These are phyloP conservation scores for Kalmusia sp. DNA, from an alignment of 2,329 filamentous ascomycete species.

Conservation along the genomic window DNA sequence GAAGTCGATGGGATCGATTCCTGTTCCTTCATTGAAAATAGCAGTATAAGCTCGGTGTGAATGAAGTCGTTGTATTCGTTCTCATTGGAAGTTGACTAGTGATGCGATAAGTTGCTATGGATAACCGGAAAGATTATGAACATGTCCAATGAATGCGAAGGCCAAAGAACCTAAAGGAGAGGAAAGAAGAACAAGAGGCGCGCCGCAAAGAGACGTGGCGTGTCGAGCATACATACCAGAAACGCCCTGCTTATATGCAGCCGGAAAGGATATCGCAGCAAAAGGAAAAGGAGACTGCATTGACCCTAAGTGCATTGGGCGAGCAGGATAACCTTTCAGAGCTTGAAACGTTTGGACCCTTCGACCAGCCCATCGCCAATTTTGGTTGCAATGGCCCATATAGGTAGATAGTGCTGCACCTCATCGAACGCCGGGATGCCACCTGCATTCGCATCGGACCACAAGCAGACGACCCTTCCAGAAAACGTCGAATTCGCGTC, in stretches of 20 bases:
- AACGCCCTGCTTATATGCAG: slow-evolving; percentile 41
- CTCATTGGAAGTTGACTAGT: slow-evolving; percentile 30
- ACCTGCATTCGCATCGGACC: slow-evolving; percentile 83
- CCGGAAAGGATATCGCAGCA: slow-evolving; percentile 40
- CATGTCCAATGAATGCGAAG: slow-evolving; percentile 12
- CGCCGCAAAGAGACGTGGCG: slow-evolving; percentile 30
- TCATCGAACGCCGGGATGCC: slow-evolving; percentile 86
- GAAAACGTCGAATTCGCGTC: slow-evolving; percentile 41
- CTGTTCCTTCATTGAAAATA: neutral
- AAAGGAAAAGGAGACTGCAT: slow-evolving; percentile 36
- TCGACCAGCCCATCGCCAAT: slow-evolving; percentile 80
- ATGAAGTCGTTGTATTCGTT: slow-evolving; percentile 24
- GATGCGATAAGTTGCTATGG: slow-evolving; percentile 23
- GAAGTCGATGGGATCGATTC: neutral
- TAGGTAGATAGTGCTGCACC: slow-evolving; percentile 74
- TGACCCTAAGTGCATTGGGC: slow-evolving; percentile 30
- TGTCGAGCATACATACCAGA: slow-evolving; percentile 29
- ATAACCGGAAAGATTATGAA: slow-evolving; percentile 11
- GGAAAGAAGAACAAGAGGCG: slow-evolving; percentile 10
- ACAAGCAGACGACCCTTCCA: slow-evolving; percentile 78
- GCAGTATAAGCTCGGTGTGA: neutral
- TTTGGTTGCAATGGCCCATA: slow-evolving; percentile 82
- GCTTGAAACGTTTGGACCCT: slow-evolving; percentile 71
- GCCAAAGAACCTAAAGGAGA: slow-evolving; percentile 2
- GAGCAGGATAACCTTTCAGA: slow-evolving; percentile 29